Evolutionary conservation across 805 yeast species (phyloP).

Genomic region (Metschnikowia bowlesiae): DNA sequence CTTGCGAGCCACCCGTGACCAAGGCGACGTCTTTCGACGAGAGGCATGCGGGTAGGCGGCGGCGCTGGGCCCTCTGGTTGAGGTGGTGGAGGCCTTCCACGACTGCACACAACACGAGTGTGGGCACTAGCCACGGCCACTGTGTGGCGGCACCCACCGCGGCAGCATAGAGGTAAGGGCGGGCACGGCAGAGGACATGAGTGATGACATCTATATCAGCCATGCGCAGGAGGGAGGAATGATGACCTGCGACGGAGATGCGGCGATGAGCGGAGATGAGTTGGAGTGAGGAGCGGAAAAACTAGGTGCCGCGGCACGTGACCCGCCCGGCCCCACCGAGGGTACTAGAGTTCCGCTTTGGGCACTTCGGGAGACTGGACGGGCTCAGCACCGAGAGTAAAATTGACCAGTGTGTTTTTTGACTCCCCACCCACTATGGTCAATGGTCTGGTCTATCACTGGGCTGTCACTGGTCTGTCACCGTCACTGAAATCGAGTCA

Average conservation of each 20-base stretch:
- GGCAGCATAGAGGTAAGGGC: not conserved
- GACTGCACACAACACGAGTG: not conserved
- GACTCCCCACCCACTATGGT: too few species aligned
- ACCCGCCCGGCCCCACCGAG: too few species aligned
- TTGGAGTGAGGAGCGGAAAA: not conserved
- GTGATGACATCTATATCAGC: not conserved
- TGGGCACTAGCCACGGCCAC: not conserved
- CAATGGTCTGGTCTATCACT: too few species aligned
- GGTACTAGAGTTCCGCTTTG: too few species aligned
- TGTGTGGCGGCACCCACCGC: not conserved
- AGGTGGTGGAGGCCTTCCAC: not conserved
- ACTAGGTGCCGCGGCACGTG: too few species aligned
- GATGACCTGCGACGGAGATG: too few species aligned
- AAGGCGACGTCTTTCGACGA: constrained; percentile 22
- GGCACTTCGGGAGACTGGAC: too few species aligned
- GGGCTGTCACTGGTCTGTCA: too few species aligned
- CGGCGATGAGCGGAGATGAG: not conserved
- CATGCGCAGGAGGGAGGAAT: not conserved
- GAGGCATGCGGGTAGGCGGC: not conserved
- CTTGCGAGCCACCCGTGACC: constrained; percentile 50
- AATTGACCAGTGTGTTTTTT: too few species aligned
- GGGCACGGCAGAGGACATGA: not conserved
- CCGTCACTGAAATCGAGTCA: too few species aligned
- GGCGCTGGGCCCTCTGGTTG: not conserved
- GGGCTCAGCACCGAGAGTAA: too few species aligned